Evolutionary conservation across 305 asterid genomes (phyloP), one percentile per base, ranked within the genome.

Genomic region (Withania somnifera): DNA sequence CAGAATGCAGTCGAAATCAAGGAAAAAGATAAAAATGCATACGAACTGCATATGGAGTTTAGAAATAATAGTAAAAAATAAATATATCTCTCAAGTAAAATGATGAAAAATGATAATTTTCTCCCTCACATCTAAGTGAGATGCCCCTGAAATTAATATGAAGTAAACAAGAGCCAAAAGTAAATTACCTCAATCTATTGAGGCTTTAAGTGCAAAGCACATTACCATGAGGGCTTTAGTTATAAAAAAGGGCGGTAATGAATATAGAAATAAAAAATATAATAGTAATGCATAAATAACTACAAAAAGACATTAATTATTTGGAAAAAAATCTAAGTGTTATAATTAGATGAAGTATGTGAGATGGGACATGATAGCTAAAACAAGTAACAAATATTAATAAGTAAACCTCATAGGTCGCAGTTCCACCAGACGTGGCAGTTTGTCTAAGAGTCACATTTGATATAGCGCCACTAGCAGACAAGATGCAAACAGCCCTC

Each of bases 361-460:
- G 10, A 67, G 52, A 34, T n/a, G 28, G 51, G n/a, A 36, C 24
- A 15, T 9, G 36, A 19, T 19, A 1, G 64, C 45, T 11, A 28
- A 58, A 14, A 80, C 47, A 11, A 20, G 26, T 13, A 22, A 11
- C 15, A 17, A 45, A 69, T 54, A 63, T 47, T 73, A 30, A 73
- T 8, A 24, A 73, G 66, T 64, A 82, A 80, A 92, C 97, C 95
- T 92, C 92, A 11, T 86, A 87, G 77, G 94, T 92, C 26, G 91
- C 94, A 17, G 95, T 89, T 87, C 93, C 94, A 15, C 95, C 97
- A 0, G 90, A 91, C 1, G 92, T 83, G 58, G 92, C 88, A 80
- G 91, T 47, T 85, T 88, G 93, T 69, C 89, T 85, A 77, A 92
- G 90, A 0, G 97, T 89, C 83, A 90, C 94, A 51, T 86, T 85